Percentiles rank a stretch among this genome's conserved stretches.
These are phyloP conservation scores for Aspergillus hancockii DNA, from an alignment of 495 filamentous ascomycete genomes.

Conservation along the genomic window DNA sequence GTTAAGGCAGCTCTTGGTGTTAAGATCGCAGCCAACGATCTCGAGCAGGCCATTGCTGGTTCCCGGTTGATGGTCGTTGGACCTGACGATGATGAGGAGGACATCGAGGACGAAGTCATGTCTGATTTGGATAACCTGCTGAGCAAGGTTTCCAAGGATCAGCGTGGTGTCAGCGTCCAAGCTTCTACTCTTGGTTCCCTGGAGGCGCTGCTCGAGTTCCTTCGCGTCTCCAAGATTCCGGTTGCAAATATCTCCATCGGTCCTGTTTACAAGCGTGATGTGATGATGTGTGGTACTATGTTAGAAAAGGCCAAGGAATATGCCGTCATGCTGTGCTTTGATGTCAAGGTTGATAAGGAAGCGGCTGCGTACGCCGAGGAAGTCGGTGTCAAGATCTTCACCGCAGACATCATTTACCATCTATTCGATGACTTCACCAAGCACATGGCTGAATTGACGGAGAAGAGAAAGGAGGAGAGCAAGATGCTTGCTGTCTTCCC, in stretches of 20 bases:
- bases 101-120: slow-evolving; percentile 95
- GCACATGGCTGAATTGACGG: slow-evolving; percentile 82
- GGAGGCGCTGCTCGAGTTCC: slow-evolving; percentile 94
- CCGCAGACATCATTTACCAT: slow-evolving; percentile 98
- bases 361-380: slow-evolving; percentile 89
- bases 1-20: slow-evolving; percentile 98
- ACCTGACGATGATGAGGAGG: slow-evolving; percentile 93
- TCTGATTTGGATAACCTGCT: slow-evolving; percentile 90
- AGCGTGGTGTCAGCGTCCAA: slow-evolving; percentile 93
- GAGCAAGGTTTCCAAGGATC: slow-evolving; percentile 83
- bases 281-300: slow-evolving; percentile 96
- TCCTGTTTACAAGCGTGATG: slow-evolving; percentile 96
- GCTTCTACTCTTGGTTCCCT: slow-evolving; percentile 97
- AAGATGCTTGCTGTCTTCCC: slow-evolving; percentile 97
- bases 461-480: slow-evolving; percentile 92
- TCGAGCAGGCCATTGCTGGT: slow-evolving; percentile 95
- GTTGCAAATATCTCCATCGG: slow-evolving; percentile 97
- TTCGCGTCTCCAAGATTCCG: slow-evolving; percentile 91
- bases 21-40: slow-evolving; percentile 95
- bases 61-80: slow-evolving; percentile 93
- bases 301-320: slow-evolving; percentile 93
- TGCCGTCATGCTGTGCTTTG: slow-evolving; percentile 99
- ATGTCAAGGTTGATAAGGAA: slow-evolving; percentile 99
- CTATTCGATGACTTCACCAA: slow-evolving; percentile 95
- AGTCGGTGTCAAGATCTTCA: slow-evolving; percentile 96